Evolutionary conservation across 352 stramenopile genomes (phyloP), one percentile per base, ranked within the genome.

Genomic region (Lagenidium sp.): DNA sequence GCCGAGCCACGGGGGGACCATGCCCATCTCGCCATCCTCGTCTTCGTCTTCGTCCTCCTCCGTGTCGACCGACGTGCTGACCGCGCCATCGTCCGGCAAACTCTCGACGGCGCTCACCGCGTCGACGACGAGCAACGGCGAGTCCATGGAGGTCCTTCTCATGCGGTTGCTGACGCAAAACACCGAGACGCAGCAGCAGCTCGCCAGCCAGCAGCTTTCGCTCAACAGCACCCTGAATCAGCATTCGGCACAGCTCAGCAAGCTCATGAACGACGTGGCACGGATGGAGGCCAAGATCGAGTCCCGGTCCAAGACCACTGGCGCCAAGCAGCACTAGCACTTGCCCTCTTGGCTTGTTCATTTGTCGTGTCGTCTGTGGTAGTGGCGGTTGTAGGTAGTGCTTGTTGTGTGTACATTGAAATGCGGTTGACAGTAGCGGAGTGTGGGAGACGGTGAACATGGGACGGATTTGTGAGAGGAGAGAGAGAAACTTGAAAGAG

Each of bases 121-220:
- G 28, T 32, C 44, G 7, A 44, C 41, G 1, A 48, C 39, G 6
- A 30, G 34, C 0, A 53, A 24, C 4, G 51, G 57, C 28, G 57
- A 71, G 35, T 60, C 68, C 18, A 86, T 88, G 70, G 77, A 92
- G 37, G 44, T 70, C 32, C 59, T 92, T 13, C 68, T 90, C 12
- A 85, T 92, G 74, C 71, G 64, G 4, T 42, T 92, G 41, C 51
- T 92, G 35, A 83, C 72, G n/a, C 75, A 88, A 53, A 88, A 82
- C 53, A 88, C 70, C 0, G 73, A 88, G 60, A 88, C 80, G 31
- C 80, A 90, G 57, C 62, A 93, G 60, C 80, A 88, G 47, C 53
- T 90, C 19, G 77, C 77, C 10, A 72, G 55, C 44, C 80, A 90
- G 52, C 77, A 90, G 55, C 71, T 85, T 35, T 76, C 66, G 28